Evolutionary conservation across 805 yeast species (phyloP), one percentile per base, ranked within the genome.

Genomic region (Grigorovia yakushimaensis): DNA sequence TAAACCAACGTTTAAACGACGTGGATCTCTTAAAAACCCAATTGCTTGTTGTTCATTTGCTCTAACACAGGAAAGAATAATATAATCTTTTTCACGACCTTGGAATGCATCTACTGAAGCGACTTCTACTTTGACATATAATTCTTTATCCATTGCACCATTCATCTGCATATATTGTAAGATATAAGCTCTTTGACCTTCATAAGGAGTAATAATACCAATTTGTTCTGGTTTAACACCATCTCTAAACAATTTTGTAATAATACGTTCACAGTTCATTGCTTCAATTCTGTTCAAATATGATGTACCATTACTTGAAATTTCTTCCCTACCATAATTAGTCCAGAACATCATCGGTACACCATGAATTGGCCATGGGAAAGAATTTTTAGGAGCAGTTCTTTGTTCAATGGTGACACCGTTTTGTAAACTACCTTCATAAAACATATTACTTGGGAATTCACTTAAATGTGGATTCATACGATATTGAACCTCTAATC

Each of bases 31-130:
- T 61, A 88, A 72, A 66, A 88, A 88, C 6, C 96, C 96, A 55
- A 88, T 84, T 10, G 77, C 76, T 51, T 80, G 82, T 46, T 73
- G 73, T 23, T 78, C 81, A 60, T 88, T 88, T 22, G 94, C 84
- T 60, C 98, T 78, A 7, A 93, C 99, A 77, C 98, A 91, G 0
- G 98, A 88, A 73, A 93, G 78, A 48, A 93, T 79, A 52, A 93
- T 87, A 45, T 94, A 79, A 54, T 93, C 97, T 64, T 91, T 93
- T 62, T 93, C 99, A 65, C 93, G 97, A 55, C 96, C 97, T 69
- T 88, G 99, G 65, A 89, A 93, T 0, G 98, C 98, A 73, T 93
- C 99, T 48, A 93, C 91, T n/a, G 94, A 84, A 6, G 93, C 88
- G 24, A 89, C 88, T 66, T 89, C 97, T 42, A 89, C 84, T 45